Evolutionary conservation across 768 basidiomycete species (phyloP), one percentile per base, ranked within the genome.

Genomic region (Collybia sp.): DNA sequence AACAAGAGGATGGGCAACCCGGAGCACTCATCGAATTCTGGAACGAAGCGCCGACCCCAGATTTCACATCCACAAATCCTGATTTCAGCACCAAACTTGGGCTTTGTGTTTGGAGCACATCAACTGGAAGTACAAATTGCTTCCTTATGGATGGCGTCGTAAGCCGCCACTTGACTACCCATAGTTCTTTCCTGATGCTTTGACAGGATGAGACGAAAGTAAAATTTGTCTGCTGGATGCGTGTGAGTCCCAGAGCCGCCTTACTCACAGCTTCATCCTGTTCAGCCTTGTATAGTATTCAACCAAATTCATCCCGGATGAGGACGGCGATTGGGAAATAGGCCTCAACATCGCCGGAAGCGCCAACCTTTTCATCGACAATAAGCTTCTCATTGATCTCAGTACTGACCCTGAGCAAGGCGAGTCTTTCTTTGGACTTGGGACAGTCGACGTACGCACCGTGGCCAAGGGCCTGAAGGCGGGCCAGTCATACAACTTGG

Each of bases 331-430:
- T 55, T 71, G 74, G 66, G 72, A 77, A 44, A 60, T 83, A 40
- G 73, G 72, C 2, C 54, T 76, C 44, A 71, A 60, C 52, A 51
- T 72, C 40, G 69, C 72, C 12, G 75, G 75, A 16, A 45, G 54
- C 5, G 75, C 70, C 17, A 76, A 72, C 52, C 61, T 84, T 16
- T 83, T 74, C 64, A 48, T 84, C 42, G 70, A 81, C 50, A 60
- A 66, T 16, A 63, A 72, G 33, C 63, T 75, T 12, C 47, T 72
- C 44, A 66, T 79, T 37, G 75, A 79, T 50, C 62, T 75, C 34
- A 71, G 70, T 56, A 69, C 64, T 32, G 55, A 67, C 40, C 68
- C 69, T 5, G 47, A 53, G 9, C 62, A 50, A 18, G 72, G 69
- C 32, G 64, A 67, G 15, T 53, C 63, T 4, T 75, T 74, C 56